Conservation (phyloP, 208 protist species). For the Histomonas meleagridis region DNA sequence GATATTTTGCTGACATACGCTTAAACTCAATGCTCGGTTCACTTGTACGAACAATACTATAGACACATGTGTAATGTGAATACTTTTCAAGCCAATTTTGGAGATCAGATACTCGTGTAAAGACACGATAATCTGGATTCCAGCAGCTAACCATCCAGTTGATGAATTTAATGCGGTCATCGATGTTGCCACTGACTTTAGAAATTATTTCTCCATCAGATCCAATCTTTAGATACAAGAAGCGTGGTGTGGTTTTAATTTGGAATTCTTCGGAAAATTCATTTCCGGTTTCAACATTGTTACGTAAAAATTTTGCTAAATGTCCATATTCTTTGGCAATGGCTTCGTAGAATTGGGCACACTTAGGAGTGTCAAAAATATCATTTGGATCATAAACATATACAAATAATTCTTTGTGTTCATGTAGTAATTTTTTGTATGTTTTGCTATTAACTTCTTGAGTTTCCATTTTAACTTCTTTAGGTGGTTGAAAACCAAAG, state of each 20-base stretch:
- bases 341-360: not conserved
- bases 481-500: not conserved
- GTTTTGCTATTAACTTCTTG: not conserved
- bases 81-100: not conserved
- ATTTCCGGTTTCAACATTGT: not conserved
- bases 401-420: not conserved
- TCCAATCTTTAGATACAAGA: not conserved
- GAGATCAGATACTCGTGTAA: not conserved
- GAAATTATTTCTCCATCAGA: not conserved
- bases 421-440: not conserved
- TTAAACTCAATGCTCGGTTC: not conserved
- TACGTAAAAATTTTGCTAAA: not conserved
- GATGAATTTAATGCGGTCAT: not conserved
- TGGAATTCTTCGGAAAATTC: not conserved
- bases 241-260: not conserved
- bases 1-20: not conserved
- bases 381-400: not conserved
- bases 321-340: not conserved
- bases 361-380: not conserved
- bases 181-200: not conserved
- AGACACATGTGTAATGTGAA: not conserved
- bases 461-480: not conserved
- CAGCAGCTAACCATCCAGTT: not conserved
- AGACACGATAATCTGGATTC: not conserved
- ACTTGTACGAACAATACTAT: not conserved